phyloP scores from a whole-genome alignment of 75 land plant species.

The Pseudotsuga menziesii region DNA sequence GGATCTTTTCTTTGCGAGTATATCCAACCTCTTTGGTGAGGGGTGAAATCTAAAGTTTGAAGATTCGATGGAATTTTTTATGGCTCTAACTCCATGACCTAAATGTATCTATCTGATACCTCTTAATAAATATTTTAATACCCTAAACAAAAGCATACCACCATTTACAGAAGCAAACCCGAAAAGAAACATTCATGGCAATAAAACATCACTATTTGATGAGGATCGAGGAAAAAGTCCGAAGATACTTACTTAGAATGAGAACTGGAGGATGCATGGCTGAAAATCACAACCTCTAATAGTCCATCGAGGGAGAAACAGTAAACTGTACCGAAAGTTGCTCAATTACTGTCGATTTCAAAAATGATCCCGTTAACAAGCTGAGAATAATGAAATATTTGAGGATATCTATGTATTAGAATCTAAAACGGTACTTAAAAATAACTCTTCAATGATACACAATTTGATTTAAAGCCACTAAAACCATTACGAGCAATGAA shows the following conservation, averaged over 20 bases:
- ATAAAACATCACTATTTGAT: background rate
- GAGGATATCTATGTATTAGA: background rate
- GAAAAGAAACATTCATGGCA: too few relatives aligned
- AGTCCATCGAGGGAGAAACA: too few relatives aligned
- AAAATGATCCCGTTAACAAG: background rate
- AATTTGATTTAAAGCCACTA: background rate
- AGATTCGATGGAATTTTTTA: too few relatives aligned
- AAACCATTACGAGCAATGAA: background rate
- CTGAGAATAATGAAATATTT: too few relatives aligned
- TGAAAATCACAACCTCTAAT: background rate
- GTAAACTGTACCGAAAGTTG: background rate
- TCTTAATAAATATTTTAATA: too few relatives aligned
- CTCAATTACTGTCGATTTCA: background rate
- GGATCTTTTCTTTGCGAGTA: too few relatives aligned
- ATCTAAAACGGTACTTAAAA: background rate
- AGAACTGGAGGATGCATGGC: constrained; percentile 64
- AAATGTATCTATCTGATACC: too few relatives aligned
- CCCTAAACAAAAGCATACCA: background rate
- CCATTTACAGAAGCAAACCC: too few relatives aligned
- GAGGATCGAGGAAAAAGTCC: background rate
- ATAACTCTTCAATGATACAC: background rate
- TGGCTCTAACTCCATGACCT: too few relatives aligned
- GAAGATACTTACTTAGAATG: constrained; percentile 34
- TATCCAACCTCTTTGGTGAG: too few relatives aligned
- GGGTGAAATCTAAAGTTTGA: too few relatives aligned